Percentiles rank a stretch among this genome's conserved stretches.
These are phyloP conservation scores for Albatrellus ellisii DNA, from an alignment of 768 basidiomycete species.

Conservation along the genomic window DNA sequence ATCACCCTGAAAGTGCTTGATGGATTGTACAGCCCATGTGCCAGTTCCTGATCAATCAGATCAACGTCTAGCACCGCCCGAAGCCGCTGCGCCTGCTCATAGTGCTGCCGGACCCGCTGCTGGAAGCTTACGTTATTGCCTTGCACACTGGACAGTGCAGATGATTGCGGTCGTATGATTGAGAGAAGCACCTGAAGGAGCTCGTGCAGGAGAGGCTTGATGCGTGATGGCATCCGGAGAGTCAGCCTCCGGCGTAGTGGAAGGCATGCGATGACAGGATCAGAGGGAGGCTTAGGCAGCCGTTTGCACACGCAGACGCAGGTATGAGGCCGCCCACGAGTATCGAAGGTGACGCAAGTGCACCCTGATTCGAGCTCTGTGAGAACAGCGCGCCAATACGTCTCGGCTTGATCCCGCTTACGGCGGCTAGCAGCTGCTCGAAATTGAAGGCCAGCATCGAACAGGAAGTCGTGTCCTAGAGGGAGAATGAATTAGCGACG, in stretches of 20 bases:
- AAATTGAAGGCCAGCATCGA: slow-evolving; percentile 77
- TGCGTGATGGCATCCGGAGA: slow-evolving; percentile 58
- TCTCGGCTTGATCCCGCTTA: slow-evolving; percentile 59
- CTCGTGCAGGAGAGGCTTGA: slow-evolving; percentile 60
- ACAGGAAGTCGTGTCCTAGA: slow-evolving; percentile 78
- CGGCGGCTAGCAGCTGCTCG: slow-evolving; percentile 62
- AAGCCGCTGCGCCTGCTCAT: slow-evolving; percentile 9
- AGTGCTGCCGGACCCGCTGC: slow-evolving; percentile 12
- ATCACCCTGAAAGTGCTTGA: slow-evolving; percentile 66
- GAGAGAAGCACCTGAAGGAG: slow-evolving; percentile 34
- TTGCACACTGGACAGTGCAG: slow-evolving; percentile 24
- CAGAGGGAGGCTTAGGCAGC: slow-evolving; percentile 15
- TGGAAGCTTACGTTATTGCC: slow-evolving; percentile 10
- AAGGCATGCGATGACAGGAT: slow-evolving; percentile 31
- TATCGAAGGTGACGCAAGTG: slow-evolving; percentile 70
- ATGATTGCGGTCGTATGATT: slow-evolving; percentile 67
- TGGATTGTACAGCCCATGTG: slow-evolving; percentile 65
- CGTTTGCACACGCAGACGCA: slow-evolving; percentile 34
- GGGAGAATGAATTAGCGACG: slow-evolving; percentile 6
- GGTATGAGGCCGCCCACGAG: slow-evolving; percentile 34
- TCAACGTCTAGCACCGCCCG: slow-evolving; percentile 50
- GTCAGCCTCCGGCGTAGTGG: slow-evolving; percentile 31
- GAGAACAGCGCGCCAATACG: slow-evolving; percentile 75
- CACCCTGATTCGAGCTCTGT: slow-evolving; percentile 73
- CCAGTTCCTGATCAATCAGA: slow-evolving; percentile 73